Evolutionary conservation across 805 yeast genomes (phyloP), one percentile per base, ranked within the genome.

Genomic region (Candida coquimbonensis): DNA sequence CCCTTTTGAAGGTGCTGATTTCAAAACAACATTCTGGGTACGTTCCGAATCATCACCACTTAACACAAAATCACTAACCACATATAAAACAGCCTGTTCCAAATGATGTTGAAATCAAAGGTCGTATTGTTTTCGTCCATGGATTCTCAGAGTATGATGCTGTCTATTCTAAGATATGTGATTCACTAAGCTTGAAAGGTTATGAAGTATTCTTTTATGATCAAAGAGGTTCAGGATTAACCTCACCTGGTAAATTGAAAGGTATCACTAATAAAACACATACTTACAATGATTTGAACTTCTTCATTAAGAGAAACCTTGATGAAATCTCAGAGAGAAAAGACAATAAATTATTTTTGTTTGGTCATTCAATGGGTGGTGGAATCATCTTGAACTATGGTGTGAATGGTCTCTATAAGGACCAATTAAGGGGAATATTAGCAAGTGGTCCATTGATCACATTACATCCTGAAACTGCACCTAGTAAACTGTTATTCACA

Each of bases 291-390:
- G 90, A 81, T 57, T 66, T 85, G 53, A 80, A 82, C 45, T 74
- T 68, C 54, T 74, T 85, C 60, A 62, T 81, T 44, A 66, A 74
- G 46, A 57, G 57, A 39, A 73, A 72, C 43, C 54, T 72, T 21
- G 69, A 71, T 17, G 66, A 67, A 27, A 49, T 63, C 29, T 54
- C 60, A 49, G 36, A 32, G 4, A 45, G 45, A 35, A 36, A 29
- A 11, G 34, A 46, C 3, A 69, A 67, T 40, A 74, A 74, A 49
- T 53, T 83, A 31, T 73, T 68, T 53, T 56, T 86, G 39, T 67
- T 75, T 56, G 89, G 91, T 1, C 87, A 81, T 52, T 83, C 89
- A 9, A 83, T 86, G 90, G 95, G 95, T 42, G 91, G 91, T 19
- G 90, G 83, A 0, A 78, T 85, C 42, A 68, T 67, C 0, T 64